Evolutionary conservation across 2,329 filamentous ascomycete species (phyloP).

Genomic region (Neonectria neomacrospora): DNA sequence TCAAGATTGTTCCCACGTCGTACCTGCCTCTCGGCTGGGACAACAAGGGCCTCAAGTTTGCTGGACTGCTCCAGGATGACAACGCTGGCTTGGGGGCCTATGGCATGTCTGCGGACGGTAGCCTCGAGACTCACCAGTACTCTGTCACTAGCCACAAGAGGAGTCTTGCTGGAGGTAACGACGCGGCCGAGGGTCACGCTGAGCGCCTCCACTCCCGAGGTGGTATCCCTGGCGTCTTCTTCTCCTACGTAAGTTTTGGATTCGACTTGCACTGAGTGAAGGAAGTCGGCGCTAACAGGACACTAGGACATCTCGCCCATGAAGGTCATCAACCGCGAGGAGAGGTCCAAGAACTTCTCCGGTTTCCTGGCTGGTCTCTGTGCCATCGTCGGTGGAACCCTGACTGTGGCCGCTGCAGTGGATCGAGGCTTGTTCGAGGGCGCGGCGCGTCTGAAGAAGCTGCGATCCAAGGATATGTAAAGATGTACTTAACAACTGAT

Average conservation of each 20-base stretch:
- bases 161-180: constrained; percentile 84
- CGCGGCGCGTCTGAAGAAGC: constrained; percentile 83
- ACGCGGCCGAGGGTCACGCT: constrained; percentile 87
- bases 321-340: constrained; percentile 98
- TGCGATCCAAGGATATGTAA: constrained; percentile 73
- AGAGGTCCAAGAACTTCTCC: constrained; percentile 86
- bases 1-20: constrained; percentile 97
- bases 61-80: constrained; percentile 57
- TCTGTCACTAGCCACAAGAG: constrained; percentile 97
- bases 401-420: constrained; percentile 94
- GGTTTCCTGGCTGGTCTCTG: constrained; percentile 95
- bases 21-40: constrained; percentile 95
- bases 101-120: constrained; percentile 71
- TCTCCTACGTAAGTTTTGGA: constrained; percentile 82
- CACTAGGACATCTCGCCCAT: constrained; percentile 94
- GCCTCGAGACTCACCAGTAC: constrained; percentile 97
- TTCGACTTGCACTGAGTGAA: neutral
- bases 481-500: neutral
- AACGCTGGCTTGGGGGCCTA: constrained; percentile 72
- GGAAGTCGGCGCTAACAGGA: constrained; percentile 31
- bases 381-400: constrained; percentile 91
- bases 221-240: constrained; percentile 97
- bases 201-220: constrained; percentile 90
- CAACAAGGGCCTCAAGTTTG: constrained; percentile 57
- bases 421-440: constrained; percentile 95